Percentiles rank a stretch among this genome's conserved stretches.
These are phyloP conservation scores for Acrasis kona DNA, from an alignment of 78 protist genomes.

Conservation along the genomic window DNA sequence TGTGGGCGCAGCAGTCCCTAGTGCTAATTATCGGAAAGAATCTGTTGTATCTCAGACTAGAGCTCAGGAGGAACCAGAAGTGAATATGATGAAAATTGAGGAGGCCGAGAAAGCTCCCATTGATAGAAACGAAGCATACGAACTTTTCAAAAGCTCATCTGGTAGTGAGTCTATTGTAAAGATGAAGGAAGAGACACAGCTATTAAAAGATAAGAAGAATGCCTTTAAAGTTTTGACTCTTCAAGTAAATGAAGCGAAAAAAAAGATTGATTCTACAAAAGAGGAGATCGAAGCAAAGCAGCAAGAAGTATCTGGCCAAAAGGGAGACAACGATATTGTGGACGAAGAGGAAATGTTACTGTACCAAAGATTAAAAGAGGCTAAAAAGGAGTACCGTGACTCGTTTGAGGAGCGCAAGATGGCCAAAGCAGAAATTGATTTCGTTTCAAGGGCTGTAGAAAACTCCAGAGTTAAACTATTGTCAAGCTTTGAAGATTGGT, in stretches of 20 bases:
- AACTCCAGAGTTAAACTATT: constrained; percentile 9
- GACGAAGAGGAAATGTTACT: background rate
- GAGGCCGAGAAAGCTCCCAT: background rate
- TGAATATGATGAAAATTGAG: background rate
- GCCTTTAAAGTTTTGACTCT: background rate
- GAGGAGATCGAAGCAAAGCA: background rate
- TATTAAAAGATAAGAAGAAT: constrained; percentile 4
- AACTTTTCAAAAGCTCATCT: constrained; percentile 16
- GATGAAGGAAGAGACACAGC: background rate
- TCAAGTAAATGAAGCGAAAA: background rate
- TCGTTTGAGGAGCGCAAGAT: background rate
- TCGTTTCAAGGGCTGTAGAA: background rate
- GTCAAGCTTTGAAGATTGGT: constrained; percentile 9
- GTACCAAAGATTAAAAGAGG: background rate
- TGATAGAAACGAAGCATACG: constrained; percentile 25
- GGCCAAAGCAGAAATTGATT: background rate
- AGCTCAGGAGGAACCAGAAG: too few species aligned
- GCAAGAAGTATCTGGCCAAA: background rate
- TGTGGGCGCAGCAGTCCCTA: too few species aligned
- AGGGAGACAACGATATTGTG: background rate
- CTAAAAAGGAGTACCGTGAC: background rate
- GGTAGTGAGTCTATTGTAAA: background rate
- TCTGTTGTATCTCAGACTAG: too few species aligned
- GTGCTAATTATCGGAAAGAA: too few species aligned
- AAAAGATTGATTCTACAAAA: constrained; percentile 15